Conservation (phyloP, 2,329 filamentous ascomycete species). For the Nothophoma quercina region DNA sequence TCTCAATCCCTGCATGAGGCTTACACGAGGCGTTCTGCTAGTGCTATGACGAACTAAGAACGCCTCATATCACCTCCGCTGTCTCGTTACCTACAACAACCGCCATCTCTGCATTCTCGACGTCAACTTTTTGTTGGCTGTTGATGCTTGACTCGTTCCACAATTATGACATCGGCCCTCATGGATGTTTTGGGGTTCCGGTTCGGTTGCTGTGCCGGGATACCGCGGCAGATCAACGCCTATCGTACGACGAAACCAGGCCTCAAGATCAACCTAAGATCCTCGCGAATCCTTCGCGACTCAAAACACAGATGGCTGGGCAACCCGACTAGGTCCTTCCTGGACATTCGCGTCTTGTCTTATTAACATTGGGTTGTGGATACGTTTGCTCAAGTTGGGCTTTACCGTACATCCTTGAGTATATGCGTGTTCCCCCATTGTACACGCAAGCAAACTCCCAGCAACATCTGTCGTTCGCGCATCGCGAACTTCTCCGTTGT, state of each 20-base stretch:
- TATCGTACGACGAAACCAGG: not conserved
- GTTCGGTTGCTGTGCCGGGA: not conserved
- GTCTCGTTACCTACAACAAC: conserved; percentile 7
- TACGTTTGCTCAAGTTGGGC: not conserved
- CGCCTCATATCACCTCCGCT: not conserved
- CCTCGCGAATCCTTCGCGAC: not conserved
- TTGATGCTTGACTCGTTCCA: conserved; percentile 2
- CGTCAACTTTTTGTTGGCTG: not conserved
- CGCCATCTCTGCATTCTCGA: not conserved
- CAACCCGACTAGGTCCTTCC: not conserved
- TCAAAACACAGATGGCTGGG: not conserved
- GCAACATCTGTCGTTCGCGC: not conserved
- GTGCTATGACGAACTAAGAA: not conserved
- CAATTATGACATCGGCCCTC: conserved; percentile 7
- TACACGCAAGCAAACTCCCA: not conserved
- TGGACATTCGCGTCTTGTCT: not conserved
- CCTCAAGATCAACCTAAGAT: not conserved
- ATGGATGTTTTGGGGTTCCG: not conserved
- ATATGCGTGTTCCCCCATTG: not conserved
- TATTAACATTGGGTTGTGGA: not conserved
- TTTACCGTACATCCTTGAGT: not conserved
- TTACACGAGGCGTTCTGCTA: not conserved
- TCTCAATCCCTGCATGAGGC: not conserved
- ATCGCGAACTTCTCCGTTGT: not conserved
- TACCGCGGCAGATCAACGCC: not conserved